A percentile compares a stretch with the other conserved stretches of the same genome.
Evolutionary conservation across 2,329 filamentous ascomycete genomes (phyloP).

Genomic region (Calonectria ilicicola): DNA sequence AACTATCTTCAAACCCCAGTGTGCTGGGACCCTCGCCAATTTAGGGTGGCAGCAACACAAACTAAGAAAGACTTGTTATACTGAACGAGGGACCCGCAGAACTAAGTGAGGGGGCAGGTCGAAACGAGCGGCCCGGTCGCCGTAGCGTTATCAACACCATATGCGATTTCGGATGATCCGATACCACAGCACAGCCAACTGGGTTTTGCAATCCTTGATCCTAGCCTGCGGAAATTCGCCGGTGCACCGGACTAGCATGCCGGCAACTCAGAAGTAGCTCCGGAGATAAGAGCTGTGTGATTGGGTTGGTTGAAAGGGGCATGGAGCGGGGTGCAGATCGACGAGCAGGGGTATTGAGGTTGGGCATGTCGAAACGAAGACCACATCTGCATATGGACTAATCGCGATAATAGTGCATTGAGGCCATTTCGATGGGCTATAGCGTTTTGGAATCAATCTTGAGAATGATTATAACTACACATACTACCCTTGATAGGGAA

Average conservation of each 20-base stretch:
- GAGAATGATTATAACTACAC: neutral
- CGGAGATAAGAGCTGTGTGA: neutral
- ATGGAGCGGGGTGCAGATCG: neutral
- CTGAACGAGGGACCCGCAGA: neutral
- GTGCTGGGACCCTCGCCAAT: neutral
- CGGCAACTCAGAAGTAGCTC: neutral
- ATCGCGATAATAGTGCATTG: neutral
- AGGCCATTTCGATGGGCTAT: neutral
- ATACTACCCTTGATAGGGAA: neutral
- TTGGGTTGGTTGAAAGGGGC: neutral
- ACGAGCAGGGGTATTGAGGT: neutral
- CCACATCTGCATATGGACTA: neutral
- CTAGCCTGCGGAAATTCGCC: neutral
- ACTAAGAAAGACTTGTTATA: neutral
- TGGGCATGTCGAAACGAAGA: neutral
- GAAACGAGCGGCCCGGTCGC: conserved; percentile 5
- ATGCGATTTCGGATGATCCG: neutral
- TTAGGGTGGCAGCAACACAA: neutral
- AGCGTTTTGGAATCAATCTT: neutral
- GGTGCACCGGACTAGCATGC: neutral
- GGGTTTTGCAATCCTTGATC: neutral
- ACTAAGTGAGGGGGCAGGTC: neutral
- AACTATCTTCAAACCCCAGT: neutral
- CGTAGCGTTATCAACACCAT: neutral
- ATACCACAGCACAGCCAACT: neutral